phyloP scores from a whole-genome alignment of 176 grass and related monocot genomes.

The Oryza officinalis region DNA sequence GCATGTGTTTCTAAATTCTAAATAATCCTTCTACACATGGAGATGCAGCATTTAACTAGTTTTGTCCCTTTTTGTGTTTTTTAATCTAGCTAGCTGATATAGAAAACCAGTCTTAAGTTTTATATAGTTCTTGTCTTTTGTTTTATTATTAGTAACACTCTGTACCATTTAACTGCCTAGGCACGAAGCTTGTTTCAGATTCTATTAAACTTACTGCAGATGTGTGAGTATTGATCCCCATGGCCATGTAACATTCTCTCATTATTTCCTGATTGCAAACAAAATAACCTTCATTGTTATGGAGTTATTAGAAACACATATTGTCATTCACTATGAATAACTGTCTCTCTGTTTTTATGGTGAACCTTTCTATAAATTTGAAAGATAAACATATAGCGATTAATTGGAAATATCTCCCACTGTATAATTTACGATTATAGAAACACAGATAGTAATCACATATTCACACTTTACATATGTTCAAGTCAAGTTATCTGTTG shows the following conservation, averaged over 20 bases:
- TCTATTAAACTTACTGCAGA: conserved; percentile 91
- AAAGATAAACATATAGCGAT: not conserved
- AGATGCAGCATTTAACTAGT: too few relatives aligned
- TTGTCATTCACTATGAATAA: not conserved
- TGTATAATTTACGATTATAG: not conserved
- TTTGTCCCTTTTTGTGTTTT: too few relatives aligned
- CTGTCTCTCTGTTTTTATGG: not conserved
- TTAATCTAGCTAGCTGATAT: not conserved
- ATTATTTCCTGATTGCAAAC: conserved; percentile 1
- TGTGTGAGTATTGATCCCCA: conserved; percentile 88
- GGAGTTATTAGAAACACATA: not conserved
- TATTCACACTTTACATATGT: not conserved
- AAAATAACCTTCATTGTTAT: conserved; percentile 6
- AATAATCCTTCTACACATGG: too few relatives aligned
- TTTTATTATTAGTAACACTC: conserved; percentile 71
- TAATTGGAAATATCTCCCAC: not conserved
- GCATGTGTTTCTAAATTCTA: too few relatives aligned
- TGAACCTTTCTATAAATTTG: not conserved
- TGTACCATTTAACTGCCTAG: conserved; percentile 90
- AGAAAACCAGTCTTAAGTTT: not conserved
- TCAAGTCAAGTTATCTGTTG: not conserved
- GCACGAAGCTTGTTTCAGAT: conserved; percentile 88
- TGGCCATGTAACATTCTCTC: conserved; percentile 66
- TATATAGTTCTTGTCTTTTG: not conserved
- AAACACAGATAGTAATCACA: not conserved